Percentiles rank a stretch among this genome's conserved stretches.
These are phyloP conservation scores for Syzygium grande DNA, from an alignment of 345 rosid species.

Conservation along the genomic window DNA sequence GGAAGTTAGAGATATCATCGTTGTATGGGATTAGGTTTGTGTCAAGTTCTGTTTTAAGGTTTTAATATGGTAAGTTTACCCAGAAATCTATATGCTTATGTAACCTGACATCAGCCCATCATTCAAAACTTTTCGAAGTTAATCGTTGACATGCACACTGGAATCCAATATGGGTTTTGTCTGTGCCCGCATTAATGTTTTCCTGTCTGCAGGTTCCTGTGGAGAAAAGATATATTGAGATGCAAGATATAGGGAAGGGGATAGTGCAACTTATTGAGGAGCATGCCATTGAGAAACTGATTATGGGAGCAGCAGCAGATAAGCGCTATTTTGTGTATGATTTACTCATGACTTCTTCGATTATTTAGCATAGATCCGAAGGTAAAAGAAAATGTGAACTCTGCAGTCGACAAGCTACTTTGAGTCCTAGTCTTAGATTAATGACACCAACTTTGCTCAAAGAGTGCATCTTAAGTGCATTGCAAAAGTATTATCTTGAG, in stretches of 20 bases:
- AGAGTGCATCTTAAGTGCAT: not conserved
- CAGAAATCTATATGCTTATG: not conserved
- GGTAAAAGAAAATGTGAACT: not conserved
- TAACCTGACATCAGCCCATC: not conserved
- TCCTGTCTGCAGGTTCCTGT: not conserved
- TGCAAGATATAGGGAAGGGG: constrained; percentile 30
- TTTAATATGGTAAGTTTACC: not conserved
- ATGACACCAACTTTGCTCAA: not conserved
- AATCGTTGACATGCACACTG: not conserved
- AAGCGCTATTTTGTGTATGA: constrained; percentile 32
- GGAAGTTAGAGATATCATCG: not conserved
- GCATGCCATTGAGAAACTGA: constrained; percentile 48
- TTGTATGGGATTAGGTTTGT: not conserved
- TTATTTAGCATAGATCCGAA: not conserved
- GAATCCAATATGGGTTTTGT: not conserved
- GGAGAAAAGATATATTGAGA: not conserved
- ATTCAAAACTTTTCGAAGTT: not conserved
- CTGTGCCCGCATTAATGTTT: not conserved
- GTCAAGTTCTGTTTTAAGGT: not conserved
- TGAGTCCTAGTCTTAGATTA: not conserved
- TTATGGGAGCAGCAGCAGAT: constrained; percentile 80
- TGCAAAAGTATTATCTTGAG: not conserved
- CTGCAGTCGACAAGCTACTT: not conserved
- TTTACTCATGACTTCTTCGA: not conserved
- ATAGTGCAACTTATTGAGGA: constrained; percentile 52